Percentiles rank a stretch among this genome's conserved stretches.
Conservation (phyloP, 345 rosid genomes). For the Brassica nigra region DNA sequence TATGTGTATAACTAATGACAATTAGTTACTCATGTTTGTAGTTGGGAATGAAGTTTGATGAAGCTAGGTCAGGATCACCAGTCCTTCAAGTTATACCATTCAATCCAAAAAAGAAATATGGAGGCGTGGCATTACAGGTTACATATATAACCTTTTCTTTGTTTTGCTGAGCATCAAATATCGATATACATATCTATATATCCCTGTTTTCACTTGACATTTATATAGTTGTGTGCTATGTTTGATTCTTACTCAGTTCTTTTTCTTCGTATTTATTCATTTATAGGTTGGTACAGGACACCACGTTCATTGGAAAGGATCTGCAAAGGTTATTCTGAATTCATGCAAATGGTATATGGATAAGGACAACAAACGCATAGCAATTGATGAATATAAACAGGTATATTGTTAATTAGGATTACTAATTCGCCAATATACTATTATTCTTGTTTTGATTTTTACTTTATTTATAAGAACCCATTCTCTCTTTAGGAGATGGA, state of each 20-base stretch:
- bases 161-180: neutral
- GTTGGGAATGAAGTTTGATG: constrained; percentile 85
- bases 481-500: too few species aligned
- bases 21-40: constrained; percentile 38
- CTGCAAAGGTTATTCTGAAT: constrained; percentile 76
- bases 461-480: too few species aligned
- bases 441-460: too few species aligned
- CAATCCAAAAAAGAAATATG: constrained; percentile 87
- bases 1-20: constrained; percentile 2
- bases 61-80: constrained; percentile 53
- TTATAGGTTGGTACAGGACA: constrained; percentile 56
- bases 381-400: too few species aligned
- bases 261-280: neutral
- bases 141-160: neutral
- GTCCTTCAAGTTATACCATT: constrained; percentile 73
- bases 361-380: constrained; percentile 39
- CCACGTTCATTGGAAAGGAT: constrained; percentile 89
- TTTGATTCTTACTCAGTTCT: constrained; percentile 40
- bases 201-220: neutral
- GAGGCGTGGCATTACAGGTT: constrained; percentile 72
- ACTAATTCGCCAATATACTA: too few species aligned
- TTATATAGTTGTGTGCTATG: neutral
- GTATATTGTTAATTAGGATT: too few species aligned
- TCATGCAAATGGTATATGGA: constrained; percentile 65
- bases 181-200: too few species aligned